Evolutionary conservation across 768 basidiomycete species (phyloP), one percentile per base, ranked within the genome.

Genomic region (Boletus sp.): DNA sequence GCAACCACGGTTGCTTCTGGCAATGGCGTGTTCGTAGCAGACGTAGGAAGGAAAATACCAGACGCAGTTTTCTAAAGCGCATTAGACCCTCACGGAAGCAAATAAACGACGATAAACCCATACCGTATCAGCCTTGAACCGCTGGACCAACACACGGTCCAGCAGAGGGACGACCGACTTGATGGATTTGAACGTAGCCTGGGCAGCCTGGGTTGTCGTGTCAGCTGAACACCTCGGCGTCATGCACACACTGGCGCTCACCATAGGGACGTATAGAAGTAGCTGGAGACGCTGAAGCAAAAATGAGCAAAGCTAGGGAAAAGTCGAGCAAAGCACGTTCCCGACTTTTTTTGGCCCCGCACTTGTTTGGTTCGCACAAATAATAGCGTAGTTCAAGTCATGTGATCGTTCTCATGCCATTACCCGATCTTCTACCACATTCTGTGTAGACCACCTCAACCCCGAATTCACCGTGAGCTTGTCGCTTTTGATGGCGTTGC

Each of bases 1-100:
- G 97, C 91, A 69, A 98, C 88, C 67, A 97, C 96, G 30, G 93
- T 96, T 6, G 93, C 96, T 75, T 98, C 96, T 2, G 96, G 94
- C n/a, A 98, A 82, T 23, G 94, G 94, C 62, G 72, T 84, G 60
- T 71, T 82, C 27, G 91, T 93, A 6, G 90, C 84, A 1, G 93
- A 92, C 0, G 89, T 83, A n/a, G 97, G 97, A 43, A 99, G 80
- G 83, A 94, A 94, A 70, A 99, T 86, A 34, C 97, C 97, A 23
- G 88, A 75, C 4, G 97, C 89, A n/a, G 96, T 99, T 95, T 98
- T 97, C 95, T 98, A 63, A 37, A 6, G 27, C 4, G 3, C 27
- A 33, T 66, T 25, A 59, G 17, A 27, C 13, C n/a, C 8, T 13
- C 14, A 9, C 4, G 17, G 9, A 35, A 38, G 9, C 3, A 25